These are phyloP conservation scores for Citrus reticulata DNA, from an alignment of 345 rosid genomes.

Conservation along the genomic window DNA sequence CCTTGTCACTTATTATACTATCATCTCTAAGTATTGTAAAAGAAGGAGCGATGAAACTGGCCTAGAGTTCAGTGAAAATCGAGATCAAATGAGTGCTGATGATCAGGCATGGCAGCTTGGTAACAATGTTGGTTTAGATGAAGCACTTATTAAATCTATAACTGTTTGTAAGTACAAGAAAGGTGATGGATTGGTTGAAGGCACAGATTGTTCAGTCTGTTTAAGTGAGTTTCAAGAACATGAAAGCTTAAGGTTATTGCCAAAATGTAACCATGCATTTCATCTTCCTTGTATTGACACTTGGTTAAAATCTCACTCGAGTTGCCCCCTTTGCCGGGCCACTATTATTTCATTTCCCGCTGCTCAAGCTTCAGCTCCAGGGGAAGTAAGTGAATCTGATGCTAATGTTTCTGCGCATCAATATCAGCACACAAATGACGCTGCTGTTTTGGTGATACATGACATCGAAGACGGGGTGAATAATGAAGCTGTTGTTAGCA, in stretches of 20 bases:
- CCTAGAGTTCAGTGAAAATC: constrained; percentile 8
- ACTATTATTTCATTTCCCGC: constrained; percentile 23
- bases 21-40: constrained; percentile 62
- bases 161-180: constrained; percentile 48
- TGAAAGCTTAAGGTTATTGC: constrained; percentile 63
- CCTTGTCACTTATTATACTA: constrained; percentile 66
- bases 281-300: constrained; percentile 83
- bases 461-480: constrained; percentile 32
- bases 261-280: constrained; percentile 81
- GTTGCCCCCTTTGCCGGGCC: constrained; percentile 84
- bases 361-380: not conserved
- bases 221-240: constrained; percentile 67
- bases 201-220: constrained; percentile 70
- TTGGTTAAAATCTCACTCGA: constrained; percentile 80
- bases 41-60: constrained; percentile 16
- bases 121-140: constrained; percentile 47
- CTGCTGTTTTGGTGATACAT: constrained; percentile 31
- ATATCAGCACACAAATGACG: constrained; percentile 26
- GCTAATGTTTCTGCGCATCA: constrained; percentile 5
- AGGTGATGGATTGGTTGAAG: constrained; percentile 54
- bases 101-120: constrained; percentile 11
- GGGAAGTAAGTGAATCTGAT: not conserved
- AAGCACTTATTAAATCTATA: constrained; percentile 51
- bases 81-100: not conserved
- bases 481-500: constrained; percentile 20